phyloP scores from a whole-genome alignment of 1,284 basidiomycete species.

The Apiotrichum domesticum region DNA sequence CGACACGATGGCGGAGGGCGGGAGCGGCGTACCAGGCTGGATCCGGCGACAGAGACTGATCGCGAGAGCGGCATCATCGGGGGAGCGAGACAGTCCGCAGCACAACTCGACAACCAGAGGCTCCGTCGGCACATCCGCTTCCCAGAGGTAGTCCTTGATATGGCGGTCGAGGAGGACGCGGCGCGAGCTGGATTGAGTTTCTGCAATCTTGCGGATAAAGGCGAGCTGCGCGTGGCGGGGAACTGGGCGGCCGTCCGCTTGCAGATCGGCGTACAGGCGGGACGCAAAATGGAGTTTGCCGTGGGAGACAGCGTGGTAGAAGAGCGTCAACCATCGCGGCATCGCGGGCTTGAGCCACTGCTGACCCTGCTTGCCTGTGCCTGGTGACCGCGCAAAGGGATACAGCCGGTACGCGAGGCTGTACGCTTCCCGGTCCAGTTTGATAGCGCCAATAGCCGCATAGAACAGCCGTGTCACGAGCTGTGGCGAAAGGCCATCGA shows the following conservation, averaged over 20 bases:
- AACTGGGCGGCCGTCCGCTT: constrained; percentile 26
- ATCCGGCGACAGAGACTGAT: constrained; percentile 23
- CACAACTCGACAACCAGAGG: constrained; percentile 25
- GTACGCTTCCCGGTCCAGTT: constrained; percentile 15
- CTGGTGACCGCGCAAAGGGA: neutral
- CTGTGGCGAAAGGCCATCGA: neutral
- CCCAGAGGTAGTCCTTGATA: constrained; percentile 34
- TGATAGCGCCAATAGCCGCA: constrained; percentile 6
- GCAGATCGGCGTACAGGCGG: constrained; percentile 33
- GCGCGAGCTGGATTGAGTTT: constrained; percentile 18
- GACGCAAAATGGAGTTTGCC: constrained; percentile 34
- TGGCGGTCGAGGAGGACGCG: constrained; percentile 36
- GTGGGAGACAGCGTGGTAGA: constrained; percentile 6
- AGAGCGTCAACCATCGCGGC: constrained; percentile 22
- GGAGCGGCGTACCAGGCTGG: neutral
- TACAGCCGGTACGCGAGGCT: constrained; percentile 20
- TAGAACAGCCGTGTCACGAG: constrained; percentile 9
- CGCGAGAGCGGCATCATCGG: constrained; percentile 27
- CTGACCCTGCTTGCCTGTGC: neutral
- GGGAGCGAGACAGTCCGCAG: constrained; percentile 18
- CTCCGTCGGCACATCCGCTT: constrained; percentile 6
- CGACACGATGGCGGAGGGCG: constrained; percentile 6
- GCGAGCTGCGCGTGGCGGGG: constrained; percentile 15
- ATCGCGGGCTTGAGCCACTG: neutral
- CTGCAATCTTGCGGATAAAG: constrained; percentile 26